Evolutionary conservation across 768 basidiomycete species (phyloP).

Genomic region (Cystofilobasidium bisporidii): DNA sequence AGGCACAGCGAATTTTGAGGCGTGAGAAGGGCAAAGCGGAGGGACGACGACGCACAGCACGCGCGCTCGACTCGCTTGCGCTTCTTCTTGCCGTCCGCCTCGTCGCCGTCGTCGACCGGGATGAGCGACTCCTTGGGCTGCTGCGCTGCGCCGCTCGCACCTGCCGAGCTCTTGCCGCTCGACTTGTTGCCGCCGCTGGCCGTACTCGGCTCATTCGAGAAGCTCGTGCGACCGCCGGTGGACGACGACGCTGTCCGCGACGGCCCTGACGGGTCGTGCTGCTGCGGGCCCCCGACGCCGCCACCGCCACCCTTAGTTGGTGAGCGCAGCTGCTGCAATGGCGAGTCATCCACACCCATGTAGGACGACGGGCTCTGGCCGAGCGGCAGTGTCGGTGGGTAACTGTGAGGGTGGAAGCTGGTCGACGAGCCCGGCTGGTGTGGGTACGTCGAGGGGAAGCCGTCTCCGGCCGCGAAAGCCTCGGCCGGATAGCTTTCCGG

Average conservation of each 20-base stretch:
- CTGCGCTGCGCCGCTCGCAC: too few relatives aligned
- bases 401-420: too few relatives aligned
- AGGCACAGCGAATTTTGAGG: too few relatives aligned
- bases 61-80: constrained; percentile 10
- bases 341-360: not conserved
- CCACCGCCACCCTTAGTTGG: too few relatives aligned
- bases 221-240: not conserved
- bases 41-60: not conserved
- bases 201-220: not conserved
- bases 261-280: not conserved
- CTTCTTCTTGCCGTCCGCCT: constrained; percentile 14
- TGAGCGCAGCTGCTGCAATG: too few relatives aligned
- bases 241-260: not conserved
- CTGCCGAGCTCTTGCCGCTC: not conserved
- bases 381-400: too few relatives aligned
- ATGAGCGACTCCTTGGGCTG: not conserved
- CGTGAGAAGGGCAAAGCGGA: not conserved
- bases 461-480: too few relatives aligned
- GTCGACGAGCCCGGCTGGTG: too few relatives aligned
- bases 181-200: not conserved
- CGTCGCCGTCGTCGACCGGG: not conserved
- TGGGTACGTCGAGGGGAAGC: too few relatives aligned
- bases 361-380: not conserved
- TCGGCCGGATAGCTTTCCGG: too few relatives aligned
- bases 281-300: too few relatives aligned